Base-by-base conservation (phyloP, 768 basidiomycete genomes). In the Russula olivacea region DNA sequence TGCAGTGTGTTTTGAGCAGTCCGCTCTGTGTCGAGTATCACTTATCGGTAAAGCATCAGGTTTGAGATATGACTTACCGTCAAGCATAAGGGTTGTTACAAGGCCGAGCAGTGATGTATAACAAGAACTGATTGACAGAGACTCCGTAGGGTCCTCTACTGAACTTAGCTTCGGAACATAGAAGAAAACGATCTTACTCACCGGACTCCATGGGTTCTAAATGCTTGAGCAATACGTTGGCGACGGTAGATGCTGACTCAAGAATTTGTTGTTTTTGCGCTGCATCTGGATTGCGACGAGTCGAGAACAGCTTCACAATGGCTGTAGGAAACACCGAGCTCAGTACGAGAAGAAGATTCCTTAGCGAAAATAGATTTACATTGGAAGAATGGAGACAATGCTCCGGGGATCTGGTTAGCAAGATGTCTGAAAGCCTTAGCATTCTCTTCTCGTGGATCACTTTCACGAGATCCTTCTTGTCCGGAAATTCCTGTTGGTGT, bases 221-320 rank as follows among this genome's bases (percentile, higher is more conserved):
- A 71, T 94, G 89, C 57, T 84, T 78, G 54, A 88, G 74, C 75
- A 96, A 81, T 23, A 95, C 79, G 1, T 81, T 75, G 0, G 94
- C 89, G 34, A 99, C 73, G 19, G 84, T 75, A 53, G 79, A 75
- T 0, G 92, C 87, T 2, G 91, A 84, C 23, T 83, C 82, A 19
- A 78, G 70, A 15, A 94, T 89, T 69, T 91, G 89, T 70, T 88
- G 86, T 73, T 83, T 88, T 71, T 95, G 93, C 17, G 79, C 69
- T 4, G 80, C 64, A 69, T 96, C 93, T 11, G 85, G 82, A 69
- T 84, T 91, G 21, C 93, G 84, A 63, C 91, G 80, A 14, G 85
- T 84, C 70, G 91, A 85, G 74, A 95, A 89, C 73, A 95, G 80
- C 75, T 93, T 92, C 64, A 92, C 86, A 69, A 92, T 83, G 15